phyloP scores from a whole-genome alignment of 305 asterid genomes.

The Fraxinus paxiana region DNA sequence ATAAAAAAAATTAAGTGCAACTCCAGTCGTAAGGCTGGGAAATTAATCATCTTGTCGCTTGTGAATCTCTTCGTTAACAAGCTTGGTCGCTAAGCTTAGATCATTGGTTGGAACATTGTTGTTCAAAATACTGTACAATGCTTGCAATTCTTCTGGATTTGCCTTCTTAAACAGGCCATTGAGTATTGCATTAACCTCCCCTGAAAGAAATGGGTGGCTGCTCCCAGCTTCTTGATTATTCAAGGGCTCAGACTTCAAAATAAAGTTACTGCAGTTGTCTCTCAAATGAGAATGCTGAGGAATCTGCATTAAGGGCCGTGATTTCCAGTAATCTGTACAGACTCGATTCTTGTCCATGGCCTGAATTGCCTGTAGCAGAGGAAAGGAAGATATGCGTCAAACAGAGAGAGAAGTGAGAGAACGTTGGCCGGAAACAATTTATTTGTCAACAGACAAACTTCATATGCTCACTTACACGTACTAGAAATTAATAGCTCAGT shows the following conservation, averaged over 20 bases:
- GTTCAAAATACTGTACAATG: slow-evolving; percentile 38
- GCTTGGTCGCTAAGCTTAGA: slow-evolving; percentile 39
- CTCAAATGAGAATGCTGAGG: slow-evolving; percentile 37
- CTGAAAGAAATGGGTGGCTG: slow-evolving; percentile 7
- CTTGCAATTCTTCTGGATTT: slow-evolving; percentile 47
- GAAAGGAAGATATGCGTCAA: slow-evolving; percentile 3
- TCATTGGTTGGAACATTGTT: slow-evolving; percentile 33
- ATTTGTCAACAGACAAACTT: neutral
- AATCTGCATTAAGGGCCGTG: slow-evolving; percentile 61
- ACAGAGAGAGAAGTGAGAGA: neutral
- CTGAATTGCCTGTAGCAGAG: slow-evolving; percentile 57
- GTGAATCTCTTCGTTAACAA: slow-evolving; percentile 48
- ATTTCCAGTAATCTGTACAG: slow-evolving; percentile 73
- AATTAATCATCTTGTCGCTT: slow-evolving; percentile 33
- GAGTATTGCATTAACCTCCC: slow-evolving; percentile 36
- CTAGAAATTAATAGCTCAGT: neutral
- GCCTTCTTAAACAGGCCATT: slow-evolving; percentile 67
- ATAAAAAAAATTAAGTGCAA: neutral
- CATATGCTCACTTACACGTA: neutral
- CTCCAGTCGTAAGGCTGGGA: neutral
- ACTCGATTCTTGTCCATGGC: slow-evolving; percentile 62
- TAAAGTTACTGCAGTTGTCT: slow-evolving; percentile 23
- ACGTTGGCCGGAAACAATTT: neutral
- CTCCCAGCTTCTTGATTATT: slow-evolving; percentile 31
- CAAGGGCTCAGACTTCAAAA: slow-evolving; percentile 34